Evolutionary conservation across 2,329 filamentous ascomycete genomes (phyloP).

Genomic region (Aspergillus hiratsukae): DNA sequence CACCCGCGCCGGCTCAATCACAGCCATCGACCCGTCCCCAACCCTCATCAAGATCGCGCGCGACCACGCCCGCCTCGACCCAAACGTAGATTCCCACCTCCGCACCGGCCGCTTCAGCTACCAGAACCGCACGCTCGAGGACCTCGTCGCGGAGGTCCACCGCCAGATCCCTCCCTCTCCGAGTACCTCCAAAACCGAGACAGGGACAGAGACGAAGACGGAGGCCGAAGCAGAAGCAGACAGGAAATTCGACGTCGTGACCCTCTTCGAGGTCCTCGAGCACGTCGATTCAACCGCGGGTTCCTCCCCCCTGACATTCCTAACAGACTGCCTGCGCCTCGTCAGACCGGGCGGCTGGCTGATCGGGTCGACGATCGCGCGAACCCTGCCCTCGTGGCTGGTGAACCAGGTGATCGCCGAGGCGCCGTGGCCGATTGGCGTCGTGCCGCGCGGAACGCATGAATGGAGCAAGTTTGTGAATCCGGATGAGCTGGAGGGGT

Average conservation of each 20-base stretch:
- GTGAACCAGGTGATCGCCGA: constrained; percentile 92
- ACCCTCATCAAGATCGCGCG: constrained; percentile 59
- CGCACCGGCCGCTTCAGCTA: constrained; percentile 62
- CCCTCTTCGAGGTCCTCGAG: constrained; percentile 91
- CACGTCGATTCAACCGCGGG: constrained; percentile 73
- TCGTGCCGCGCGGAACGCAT: constrained; percentile 90
- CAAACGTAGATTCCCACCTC: constrained; percentile 50
- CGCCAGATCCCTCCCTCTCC: constrained; percentile 1
- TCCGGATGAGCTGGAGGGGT: constrained; percentile 59
- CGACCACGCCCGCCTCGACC: constrained; percentile 70
- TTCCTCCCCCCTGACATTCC: constrained; percentile 72
- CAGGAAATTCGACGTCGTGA: constrained; percentile 68
- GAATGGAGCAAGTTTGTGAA: constrained; percentile 97
- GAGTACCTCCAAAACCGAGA: constrained; percentile 6
- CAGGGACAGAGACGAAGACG: background rate
- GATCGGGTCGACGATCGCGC: constrained; percentile 84
- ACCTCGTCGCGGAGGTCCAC: constrained; percentile 16
- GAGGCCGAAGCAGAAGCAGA: constrained; percentile 28
- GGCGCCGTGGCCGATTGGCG: constrained; percentile 62
- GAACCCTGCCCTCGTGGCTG: constrained; percentile 83
- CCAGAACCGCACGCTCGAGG: constrained; percentile 71
- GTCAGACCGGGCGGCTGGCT: constrained; percentile 91
- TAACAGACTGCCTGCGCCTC: constrained; percentile 54
- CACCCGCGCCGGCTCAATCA: constrained; percentile 39
- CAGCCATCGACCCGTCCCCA: constrained; percentile 44